These are phyloP conservation scores for Exserohilum rostratum DNA, from an alignment of 2,329 filamentous ascomycete genomes.

Conservation along the genomic window DNA sequence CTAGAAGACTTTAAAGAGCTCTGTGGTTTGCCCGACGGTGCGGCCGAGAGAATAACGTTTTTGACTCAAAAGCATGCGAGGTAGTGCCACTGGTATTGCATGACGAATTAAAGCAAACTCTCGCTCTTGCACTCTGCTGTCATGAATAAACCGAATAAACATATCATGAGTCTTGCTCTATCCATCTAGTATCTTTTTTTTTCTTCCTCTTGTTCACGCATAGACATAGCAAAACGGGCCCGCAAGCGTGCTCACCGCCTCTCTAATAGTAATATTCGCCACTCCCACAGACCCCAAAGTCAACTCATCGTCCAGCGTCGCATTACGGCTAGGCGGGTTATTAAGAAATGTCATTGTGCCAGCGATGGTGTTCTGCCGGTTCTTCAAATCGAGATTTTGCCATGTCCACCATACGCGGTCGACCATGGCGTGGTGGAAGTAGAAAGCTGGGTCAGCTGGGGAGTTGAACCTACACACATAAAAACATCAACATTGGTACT, in stretches of 20 bases:
- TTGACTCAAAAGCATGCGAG: slow-evolving; percentile 49
- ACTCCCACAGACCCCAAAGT: slow-evolving; percentile 31
- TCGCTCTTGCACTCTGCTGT: no score
- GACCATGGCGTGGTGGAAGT: no score
- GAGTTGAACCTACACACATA: no score
- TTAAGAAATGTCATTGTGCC: no score
- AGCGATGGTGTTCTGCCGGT: no score
- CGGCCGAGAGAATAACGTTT: slow-evolving; percentile 55
- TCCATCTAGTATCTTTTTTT: background rate
- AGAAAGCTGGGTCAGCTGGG: no score
- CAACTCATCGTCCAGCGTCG: slow-evolving; percentile 30
- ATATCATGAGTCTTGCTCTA: no score
- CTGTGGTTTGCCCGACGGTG: slow-evolving; percentile 54
- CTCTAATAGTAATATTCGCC: slow-evolving; percentile 30
- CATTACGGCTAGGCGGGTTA: no score
- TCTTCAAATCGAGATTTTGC: no score
- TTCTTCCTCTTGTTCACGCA: slow-evolving; percentile 10
- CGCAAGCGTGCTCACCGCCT: slow-evolving; percentile 37
- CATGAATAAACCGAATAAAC: no score
- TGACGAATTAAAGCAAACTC: background rate
- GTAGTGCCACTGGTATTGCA: background rate
- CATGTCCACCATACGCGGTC: no score
- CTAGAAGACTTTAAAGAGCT: slow-evolving; percentile 56
- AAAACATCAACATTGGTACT: no score
- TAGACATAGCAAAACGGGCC: slow-evolving; percentile 46